Evolutionary conservation across 2,329 filamentous ascomycete species (phyloP).

Genomic region (Cyphellophora europaea): DNA sequence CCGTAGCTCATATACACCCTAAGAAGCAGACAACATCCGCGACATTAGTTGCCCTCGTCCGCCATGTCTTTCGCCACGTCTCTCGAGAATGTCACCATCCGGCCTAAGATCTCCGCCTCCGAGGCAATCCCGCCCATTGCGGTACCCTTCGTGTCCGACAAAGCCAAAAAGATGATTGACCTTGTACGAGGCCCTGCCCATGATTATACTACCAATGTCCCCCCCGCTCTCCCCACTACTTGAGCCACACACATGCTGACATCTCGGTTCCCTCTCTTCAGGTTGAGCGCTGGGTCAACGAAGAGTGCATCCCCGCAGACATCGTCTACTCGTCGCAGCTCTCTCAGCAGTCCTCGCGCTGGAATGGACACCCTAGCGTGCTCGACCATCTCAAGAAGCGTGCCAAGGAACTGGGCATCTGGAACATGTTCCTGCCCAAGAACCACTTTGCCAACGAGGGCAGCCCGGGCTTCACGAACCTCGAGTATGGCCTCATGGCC

Average conservation of each 20-base stretch:
- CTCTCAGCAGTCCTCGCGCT: slow-evolving; percentile 59
- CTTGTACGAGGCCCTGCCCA: slow-evolving; percentile 36
- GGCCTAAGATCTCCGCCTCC: slow-evolving; percentile 37
- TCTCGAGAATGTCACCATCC: slow-evolving; percentile 1
- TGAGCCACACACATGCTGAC: too few relatives aligned
- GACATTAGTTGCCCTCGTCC: too few relatives aligned
- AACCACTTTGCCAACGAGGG: slow-evolving; percentile 84
- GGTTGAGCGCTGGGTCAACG: slow-evolving; percentile 94
- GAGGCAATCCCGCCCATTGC: slow-evolving; percentile 50
- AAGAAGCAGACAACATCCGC: too few relatives aligned
- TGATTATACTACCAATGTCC: too few relatives aligned
- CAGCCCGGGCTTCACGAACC: slow-evolving; percentile 70
- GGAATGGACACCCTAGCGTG: slow-evolving; percentile 68
- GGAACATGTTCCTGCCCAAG: slow-evolving; percentile 97
- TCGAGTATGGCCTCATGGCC: slow-evolving; percentile 96
- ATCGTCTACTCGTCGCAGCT: slow-evolving; percentile 70
- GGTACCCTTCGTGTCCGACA: slow-evolving; percentile 64
- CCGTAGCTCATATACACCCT: too few relatives aligned
- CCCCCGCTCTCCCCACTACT: too few relatives aligned
- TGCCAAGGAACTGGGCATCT: slow-evolving; percentile 74
- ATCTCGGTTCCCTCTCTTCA: too few relatives aligned
- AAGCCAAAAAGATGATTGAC: slow-evolving; percentile 75
- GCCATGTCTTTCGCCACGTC: neutral
- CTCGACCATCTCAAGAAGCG: slow-evolving; percentile 84
- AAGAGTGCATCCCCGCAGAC: slow-evolving; percentile 86